Conservation (phyloP, 768 basidiomycete species). For the Russula sp. region DNA sequence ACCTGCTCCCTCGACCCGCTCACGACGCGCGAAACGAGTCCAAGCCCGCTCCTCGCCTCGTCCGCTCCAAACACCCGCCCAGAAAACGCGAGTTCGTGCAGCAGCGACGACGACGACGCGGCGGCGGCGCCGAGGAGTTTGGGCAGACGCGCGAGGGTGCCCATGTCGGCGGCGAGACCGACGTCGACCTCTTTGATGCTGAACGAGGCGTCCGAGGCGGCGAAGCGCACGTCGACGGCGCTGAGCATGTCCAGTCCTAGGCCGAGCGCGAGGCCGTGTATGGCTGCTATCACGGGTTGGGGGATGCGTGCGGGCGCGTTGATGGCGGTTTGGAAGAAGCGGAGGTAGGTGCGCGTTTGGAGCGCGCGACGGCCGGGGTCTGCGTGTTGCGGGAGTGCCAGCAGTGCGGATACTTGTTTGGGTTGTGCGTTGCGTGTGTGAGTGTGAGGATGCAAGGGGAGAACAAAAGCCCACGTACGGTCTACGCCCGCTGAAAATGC, state of each 20-base stretch:
- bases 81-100: constrained; percentile 71
- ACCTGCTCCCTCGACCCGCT: constrained; percentile 61
- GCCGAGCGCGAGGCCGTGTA: constrained; percentile 69
- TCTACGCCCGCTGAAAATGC: constrained; percentile 82
- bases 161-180: constrained; percentile 83
- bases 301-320: constrained; percentile 56
- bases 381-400: constrained; percentile 26
- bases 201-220: constrained; percentile 54
- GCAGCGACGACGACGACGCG: no score
- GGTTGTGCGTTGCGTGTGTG: neutral
- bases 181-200: constrained; percentile 84
- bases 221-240: constrained; percentile 75
- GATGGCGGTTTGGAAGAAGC: constrained; percentile 64
- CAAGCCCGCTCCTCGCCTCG: constrained; percentile 58
- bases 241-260: constrained; percentile 70
- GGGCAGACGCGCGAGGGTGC: constrained; percentile 74
- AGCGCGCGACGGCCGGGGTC: constrained; percentile 53
- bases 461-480: constrained; percentile 36
- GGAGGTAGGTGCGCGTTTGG: constrained; percentile 39
- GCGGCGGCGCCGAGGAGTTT: constrained; percentile 72
- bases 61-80: constrained; percentile 58
- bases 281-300: constrained; percentile 78
- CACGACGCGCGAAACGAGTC: constrained; percentile 62
- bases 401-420: constrained; percentile 6
- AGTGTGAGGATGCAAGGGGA: neutral